Percentiles rank a stretch among this genome's conserved stretches.
These are phyloP conservation scores for Fusarium algeriense DNA, from an alignment of 2,329 filamentous ascomycete genomes.

Conservation along the genomic window DNA sequence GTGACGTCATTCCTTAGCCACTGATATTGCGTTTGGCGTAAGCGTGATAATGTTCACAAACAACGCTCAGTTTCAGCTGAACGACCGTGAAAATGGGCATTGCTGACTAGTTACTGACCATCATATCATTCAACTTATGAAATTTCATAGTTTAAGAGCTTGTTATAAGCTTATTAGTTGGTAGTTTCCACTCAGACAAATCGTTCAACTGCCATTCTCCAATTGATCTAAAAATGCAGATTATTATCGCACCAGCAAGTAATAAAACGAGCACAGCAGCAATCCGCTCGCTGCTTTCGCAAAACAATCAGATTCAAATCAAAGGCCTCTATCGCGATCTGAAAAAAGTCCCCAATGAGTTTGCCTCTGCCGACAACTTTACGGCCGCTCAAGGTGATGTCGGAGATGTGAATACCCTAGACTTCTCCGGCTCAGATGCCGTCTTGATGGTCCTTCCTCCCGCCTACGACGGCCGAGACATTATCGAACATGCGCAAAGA, in stretches of 20 bases:
- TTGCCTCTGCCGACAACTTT: constrained; percentile 45
- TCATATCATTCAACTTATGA: neutral
- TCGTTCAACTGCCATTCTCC: fast-evolving
- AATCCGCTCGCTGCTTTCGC: constrained; percentile 47
- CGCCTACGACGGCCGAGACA: constrained; percentile 42
- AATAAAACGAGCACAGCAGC: constrained; percentile 49
- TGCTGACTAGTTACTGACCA: neutral
- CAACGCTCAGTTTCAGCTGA: no score
- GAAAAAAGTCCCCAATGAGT: constrained; percentile 46
- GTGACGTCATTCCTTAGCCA: constrained; percentile 9
- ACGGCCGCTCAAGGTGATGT: constrained; percentile 48
- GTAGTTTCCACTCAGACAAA: fast-evolving
- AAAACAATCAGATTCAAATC: constrained; percentile 20
- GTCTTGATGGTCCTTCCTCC: constrained; percentile 52
- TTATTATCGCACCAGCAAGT: constrained; percentile 50
- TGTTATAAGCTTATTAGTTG: neutral
- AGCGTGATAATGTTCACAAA: neutral
- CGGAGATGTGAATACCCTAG: constrained; percentile 46
- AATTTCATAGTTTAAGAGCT: fast-evolving
- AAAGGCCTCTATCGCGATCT: constrained; percentile 50
- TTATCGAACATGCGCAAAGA: constrained; percentile 28
- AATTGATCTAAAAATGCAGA: constrained; percentile 6
- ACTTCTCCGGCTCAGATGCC: constrained; percentile 48
- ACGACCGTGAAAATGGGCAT: neutral
- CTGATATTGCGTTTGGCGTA: neutral